Evolutionary conservation across 2,329 filamentous ascomycete species (phyloP).

Genomic region (Zarea fungicola): DNA sequence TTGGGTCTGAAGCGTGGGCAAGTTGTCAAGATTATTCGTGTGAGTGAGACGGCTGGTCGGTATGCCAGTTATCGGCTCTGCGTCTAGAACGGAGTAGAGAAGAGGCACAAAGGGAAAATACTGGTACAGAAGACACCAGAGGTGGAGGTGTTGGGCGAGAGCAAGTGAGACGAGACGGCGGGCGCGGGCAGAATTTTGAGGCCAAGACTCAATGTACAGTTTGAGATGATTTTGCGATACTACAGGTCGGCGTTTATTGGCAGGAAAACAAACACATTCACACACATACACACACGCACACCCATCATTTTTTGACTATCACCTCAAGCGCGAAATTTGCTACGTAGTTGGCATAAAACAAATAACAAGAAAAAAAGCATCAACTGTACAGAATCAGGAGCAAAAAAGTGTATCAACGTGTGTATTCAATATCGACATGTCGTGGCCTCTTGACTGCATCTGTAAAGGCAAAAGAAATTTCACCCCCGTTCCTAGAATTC

Average conservation of each 20-base stretch:
- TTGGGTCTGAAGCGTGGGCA: constrained; percentile 84
- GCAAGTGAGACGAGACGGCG: background rate
- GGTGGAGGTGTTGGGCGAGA: background rate
- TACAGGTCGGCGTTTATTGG: constrained; percentile 10
- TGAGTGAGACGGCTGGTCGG: constrained; percentile 88
- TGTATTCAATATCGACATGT: background rate
- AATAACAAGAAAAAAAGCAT: background rate
- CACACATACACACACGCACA: too few species aligned
- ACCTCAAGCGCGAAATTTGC: constrained; percentile 4
- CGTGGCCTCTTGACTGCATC: background rate
- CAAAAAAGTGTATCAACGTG: background rate
- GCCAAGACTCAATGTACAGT: constrained; percentile 9
- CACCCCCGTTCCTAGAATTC: background rate
- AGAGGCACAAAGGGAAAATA: background rate
- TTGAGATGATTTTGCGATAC: constrained; percentile 6
- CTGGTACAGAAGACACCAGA: background rate
- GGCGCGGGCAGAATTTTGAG: too few species aligned
- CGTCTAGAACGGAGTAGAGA: constrained; percentile 37
- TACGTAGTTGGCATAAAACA: background rate
- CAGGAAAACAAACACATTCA: constrained; percentile 2
- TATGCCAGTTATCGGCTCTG: constrained; percentile 89
- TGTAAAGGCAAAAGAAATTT: background rate
- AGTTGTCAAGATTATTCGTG: constrained; percentile 97
- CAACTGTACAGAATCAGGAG: background rate
- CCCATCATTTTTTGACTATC: constrained; percentile 8